phyloP scores from a whole-genome alignment of 2,329 filamentous ascomycete species.

The Beauveria sp. region DNA sequence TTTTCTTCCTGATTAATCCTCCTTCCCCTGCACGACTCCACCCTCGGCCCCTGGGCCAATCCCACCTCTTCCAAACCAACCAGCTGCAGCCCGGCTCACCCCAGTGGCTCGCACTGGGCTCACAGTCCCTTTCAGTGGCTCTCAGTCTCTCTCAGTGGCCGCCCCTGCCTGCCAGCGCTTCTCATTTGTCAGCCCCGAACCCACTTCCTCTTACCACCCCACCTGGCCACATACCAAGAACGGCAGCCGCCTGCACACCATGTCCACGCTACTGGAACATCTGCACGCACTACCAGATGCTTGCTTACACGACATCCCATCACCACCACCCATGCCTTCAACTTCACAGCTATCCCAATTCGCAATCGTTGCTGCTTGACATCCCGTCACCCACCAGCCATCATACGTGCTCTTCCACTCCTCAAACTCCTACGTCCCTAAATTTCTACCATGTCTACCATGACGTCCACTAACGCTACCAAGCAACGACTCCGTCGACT shows the following conservation, averaged over 20 bases:
- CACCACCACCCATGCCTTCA: not conserved
- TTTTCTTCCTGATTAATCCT: not conserved
- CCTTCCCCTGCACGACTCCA: slow-evolving; percentile 3
- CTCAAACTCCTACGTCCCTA: not conserved
- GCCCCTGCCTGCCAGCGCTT: not conserved
- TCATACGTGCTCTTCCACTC: not conserved
- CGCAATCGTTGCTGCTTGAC: not conserved
- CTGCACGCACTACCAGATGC: slow-evolving; percentile 7
- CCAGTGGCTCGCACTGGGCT: not conserved
- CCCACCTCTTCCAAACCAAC: slow-evolving; percentile 7
- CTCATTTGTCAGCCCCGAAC: not conserved
- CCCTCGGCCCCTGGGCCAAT: slow-evolving; percentile 5
- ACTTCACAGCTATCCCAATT: too few relatives aligned
- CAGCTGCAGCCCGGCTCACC: not conserved
- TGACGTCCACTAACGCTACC: slow-evolving; percentile 18
- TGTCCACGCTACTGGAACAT: not conserved
- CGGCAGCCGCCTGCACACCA: slow-evolving; percentile 3
- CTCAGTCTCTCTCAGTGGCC: not conserved
- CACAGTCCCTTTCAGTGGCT: not conserved
- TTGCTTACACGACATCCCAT: slow-evolving; percentile 10
- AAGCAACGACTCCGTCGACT: slow-evolving; percentile 92
- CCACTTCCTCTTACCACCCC: slow-evolving; percentile 1
- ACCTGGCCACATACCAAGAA: slow-evolving; percentile 9
- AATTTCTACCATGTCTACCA: not conserved
- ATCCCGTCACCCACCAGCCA: not conserved